Evolutionary conservation across 495 filamentous ascomycete species (phyloP), one percentile per base, ranked within the genome.

Genomic region (Penicillium pancosmium): DNA sequence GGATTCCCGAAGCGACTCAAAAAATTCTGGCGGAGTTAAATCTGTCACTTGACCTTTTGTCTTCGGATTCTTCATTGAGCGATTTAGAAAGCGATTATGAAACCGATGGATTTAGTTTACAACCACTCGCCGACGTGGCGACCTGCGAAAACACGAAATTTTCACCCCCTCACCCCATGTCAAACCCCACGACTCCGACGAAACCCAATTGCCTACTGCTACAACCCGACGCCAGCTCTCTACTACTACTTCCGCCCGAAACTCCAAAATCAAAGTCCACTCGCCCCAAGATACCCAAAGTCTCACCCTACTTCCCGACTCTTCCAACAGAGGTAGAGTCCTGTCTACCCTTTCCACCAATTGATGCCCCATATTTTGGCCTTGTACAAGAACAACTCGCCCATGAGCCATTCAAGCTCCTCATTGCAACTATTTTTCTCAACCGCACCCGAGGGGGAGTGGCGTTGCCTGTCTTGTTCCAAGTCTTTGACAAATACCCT

Each of bases 381-480:
- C 79, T 97, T 15, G 83, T 95, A 36, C 92, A 97, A 74, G 92
- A 96, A 74, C 81, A 87, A 59, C 82, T 94, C 43, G 83, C 88
- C 3, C 67, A 78, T 54, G 74, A 88, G 48, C 89, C 91, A 1
- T 92, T 92, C 64, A 81, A 80, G 6, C 78, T 94, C 6, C 81
- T 94, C 13, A 77, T 94, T 43, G 89, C 87, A 13, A 85, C 89
- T 3, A 90, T 90, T 0, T 93, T 97, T 59, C 81, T 97, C 5
- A 97, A 93, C 70, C 82, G 88, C 38, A 97, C 92, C 2, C 77
- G 82, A 0, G 93, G 89, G 89, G 81, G 74, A 15, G 81, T 84
- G n/a, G 91, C 91, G 16, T 82, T 93, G 4, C 93, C 93, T 3
- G 80, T 91, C 2, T 88, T 97, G 52, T 86, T 85, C 60, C 46